Percentiles rank a stretch among this genome's conserved stretches.
Evolutionary conservation across 805 yeast genomes (phyloP).

Genomic region (Barnettozyma sp.): DNA sequence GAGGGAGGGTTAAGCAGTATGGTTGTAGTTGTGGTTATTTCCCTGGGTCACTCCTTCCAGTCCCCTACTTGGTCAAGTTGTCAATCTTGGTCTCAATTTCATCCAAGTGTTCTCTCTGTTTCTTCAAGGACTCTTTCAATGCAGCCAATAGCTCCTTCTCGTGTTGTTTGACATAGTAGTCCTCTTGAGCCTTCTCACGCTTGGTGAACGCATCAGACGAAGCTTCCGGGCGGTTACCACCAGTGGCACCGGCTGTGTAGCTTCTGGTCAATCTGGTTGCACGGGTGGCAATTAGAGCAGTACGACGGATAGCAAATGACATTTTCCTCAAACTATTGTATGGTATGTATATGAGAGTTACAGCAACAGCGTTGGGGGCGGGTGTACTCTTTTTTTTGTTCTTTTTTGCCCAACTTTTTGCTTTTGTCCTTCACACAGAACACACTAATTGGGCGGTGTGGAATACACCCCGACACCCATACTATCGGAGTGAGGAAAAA

Average conservation of each 20-base stretch:
- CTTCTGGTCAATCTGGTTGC: conserved; percentile 23
- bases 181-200: conserved; percentile 92
- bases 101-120: conserved; percentile 61
- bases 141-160: conserved; percentile 81
- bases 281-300: conserved; percentile 26
- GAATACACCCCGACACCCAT: too few species aligned
- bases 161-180: conserved; percentile 75
- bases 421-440: too few species aligned
- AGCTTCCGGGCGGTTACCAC: conserved; percentile 48
- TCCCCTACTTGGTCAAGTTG: conserved; percentile 7
- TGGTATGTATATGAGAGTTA: too few species aligned
- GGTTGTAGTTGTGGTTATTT: too few species aligned
- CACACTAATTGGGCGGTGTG: too few species aligned
- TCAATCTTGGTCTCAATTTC: conserved; percentile 41
- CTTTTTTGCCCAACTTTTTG: too few species aligned
- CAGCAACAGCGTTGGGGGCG: not conserved
- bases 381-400: conserved; percentile 1
- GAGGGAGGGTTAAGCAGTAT: not conserved
- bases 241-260: conserved; percentile 53
- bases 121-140: conserved; percentile 67
- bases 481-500: too few species aligned
- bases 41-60: too few species aligned
- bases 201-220: conserved; percentile 61
- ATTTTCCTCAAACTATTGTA: too few species aligned
- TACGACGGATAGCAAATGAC: conserved; percentile 32